Evolutionary conservation across 176 grass and related monocot species (phyloP).

Genomic region (Guadua angustifolia): DNA sequence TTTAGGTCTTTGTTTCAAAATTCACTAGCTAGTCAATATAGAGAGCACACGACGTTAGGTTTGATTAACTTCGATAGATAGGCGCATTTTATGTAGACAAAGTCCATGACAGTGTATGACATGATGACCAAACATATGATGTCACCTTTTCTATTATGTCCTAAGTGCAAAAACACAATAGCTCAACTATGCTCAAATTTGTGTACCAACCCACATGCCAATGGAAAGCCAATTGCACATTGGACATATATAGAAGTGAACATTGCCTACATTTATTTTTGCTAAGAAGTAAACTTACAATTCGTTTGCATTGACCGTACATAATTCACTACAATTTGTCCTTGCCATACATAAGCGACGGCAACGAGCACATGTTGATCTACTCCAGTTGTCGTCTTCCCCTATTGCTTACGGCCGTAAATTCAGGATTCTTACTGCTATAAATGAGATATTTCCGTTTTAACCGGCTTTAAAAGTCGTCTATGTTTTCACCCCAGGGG

Average conservation of each 20-base stretch:
- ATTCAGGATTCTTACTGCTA: slow-evolving; percentile 41
- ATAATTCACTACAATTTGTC: background rate
- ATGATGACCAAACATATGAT: slow-evolving; percentile 22
- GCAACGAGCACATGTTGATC: background rate
- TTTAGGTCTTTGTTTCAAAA: background rate
- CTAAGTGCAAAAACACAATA: background rate
- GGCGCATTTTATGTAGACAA: background rate
- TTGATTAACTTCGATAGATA: background rate
- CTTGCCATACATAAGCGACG: background rate
- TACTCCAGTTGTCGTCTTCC: slow-evolving; percentile 16
- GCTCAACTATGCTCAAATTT: background rate
- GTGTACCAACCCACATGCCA: background rate
- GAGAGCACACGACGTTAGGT: background rate
- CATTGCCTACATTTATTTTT: background rate
- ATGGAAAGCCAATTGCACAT: background rate
- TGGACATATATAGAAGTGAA: background rate
- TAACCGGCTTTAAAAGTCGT: slow-evolving; percentile 40
- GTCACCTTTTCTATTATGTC: slow-evolving; percentile 1
- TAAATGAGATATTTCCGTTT: slow-evolving; percentile 49
- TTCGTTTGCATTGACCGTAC: background rate
- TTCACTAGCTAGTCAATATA: background rate
- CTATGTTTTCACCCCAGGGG: slow-evolving; percentile 40
- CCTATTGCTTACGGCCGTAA: background rate
- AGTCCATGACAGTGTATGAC: background rate
- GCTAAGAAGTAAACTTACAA: background rate